phyloP scores from a whole-genome alignment of 768 basidiomycete genomes.

The Exidia glandulosa region DNA sequence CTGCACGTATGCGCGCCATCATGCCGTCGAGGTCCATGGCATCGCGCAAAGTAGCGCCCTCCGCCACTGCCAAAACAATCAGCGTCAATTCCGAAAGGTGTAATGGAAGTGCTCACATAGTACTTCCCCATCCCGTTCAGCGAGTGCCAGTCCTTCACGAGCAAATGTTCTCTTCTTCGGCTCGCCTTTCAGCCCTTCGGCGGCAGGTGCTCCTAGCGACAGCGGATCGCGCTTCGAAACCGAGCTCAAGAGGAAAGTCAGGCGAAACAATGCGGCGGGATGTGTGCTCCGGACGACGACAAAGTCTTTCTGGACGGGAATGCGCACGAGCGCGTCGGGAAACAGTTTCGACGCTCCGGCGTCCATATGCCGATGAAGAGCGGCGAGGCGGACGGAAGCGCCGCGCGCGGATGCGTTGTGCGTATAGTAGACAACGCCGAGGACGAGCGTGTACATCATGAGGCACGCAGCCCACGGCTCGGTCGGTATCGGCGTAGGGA shows the following conservation, averaged over 20 bases:
- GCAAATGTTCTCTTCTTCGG: constrained; percentile 67
- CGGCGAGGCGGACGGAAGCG: constrained; percentile 40
- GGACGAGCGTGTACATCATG: constrained; percentile 49
- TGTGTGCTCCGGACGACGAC: constrained; percentile 52
- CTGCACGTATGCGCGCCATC: constrained; percentile 55
- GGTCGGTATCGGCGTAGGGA: background rate
- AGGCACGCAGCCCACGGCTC: constrained; percentile 18
- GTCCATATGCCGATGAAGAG: constrained; percentile 59
- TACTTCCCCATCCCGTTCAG: constrained; percentile 19
- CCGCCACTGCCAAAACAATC: constrained; percentile 33
- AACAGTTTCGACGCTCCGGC: no score
- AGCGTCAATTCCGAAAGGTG: no score
- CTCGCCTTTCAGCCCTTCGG: constrained; percentile 22
- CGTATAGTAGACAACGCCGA: constrained; percentile 51
- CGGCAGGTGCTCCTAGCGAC: no score
- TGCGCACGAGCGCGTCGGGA: constrained; percentile 20
- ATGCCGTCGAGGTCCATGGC: constrained; percentile 35
- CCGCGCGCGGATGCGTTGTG: constrained; percentile 40
- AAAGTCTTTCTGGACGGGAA: background rate
- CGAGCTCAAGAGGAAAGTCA: constrained; percentile 58
- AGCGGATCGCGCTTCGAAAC: constrained; percentile 49
- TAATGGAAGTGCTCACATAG: no score
- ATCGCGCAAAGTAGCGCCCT: constrained; percentile 44
- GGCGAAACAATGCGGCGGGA: constrained; percentile 49
- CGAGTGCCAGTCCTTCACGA: constrained; percentile 35